Evolutionary conservation across 2,329 filamentous ascomycete species (phyloP).

Genomic region (Colletotrichum musae): DNA sequence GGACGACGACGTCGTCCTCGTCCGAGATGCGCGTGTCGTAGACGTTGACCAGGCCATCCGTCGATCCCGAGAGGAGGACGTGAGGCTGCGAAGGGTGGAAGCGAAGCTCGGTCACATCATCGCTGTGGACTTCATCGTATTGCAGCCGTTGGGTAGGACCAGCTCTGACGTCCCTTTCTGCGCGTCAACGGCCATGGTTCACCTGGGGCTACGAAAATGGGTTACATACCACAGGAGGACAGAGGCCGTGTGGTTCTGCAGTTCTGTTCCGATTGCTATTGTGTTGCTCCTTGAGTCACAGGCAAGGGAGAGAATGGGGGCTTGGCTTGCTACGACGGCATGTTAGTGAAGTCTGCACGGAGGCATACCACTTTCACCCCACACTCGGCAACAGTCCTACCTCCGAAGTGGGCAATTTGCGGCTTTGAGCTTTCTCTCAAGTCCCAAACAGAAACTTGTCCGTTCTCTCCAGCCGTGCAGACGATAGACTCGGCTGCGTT

Average conservation of each 20-base stretch:
- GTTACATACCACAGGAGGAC: slow-evolving; percentile 72
- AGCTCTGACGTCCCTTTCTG: slow-evolving; percentile 70
- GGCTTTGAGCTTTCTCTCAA: slow-evolving; percentile 61
- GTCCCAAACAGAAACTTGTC: slow-evolving; percentile 77
- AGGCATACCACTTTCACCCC: not conserved
- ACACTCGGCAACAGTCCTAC: slow-evolving; percentile 51
- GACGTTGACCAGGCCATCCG: slow-evolving; percentile 84
- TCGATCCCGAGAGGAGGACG: slow-evolving; percentile 81
- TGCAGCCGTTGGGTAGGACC: slow-evolving; percentile 62
- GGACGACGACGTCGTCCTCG: slow-evolving; percentile 83
- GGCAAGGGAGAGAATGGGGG: slow-evolving; percentile 75
- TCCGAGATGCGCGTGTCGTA: slow-evolving; percentile 79
- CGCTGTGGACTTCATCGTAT: slow-evolving; percentile 77
- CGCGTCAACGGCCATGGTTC: slow-evolving; percentile 38
- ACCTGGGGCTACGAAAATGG: not conserved
- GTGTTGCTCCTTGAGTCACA: slow-evolving; percentile 70
- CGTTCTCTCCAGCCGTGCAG: slow-evolving; percentile 81
- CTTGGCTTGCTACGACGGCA: slow-evolving; percentile 55
- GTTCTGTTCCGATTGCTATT: slow-evolving; percentile 81
- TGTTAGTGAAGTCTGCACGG: slow-evolving; percentile 41
- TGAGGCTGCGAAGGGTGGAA: slow-evolving; percentile 73
- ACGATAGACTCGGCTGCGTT: slow-evolving; percentile 68
- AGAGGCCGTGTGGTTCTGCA: slow-evolving; percentile 73
- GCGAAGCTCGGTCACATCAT: slow-evolving; percentile 74
- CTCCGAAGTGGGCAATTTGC: slow-evolving; percentile 61